Conservation (phyloP, 768 basidiomycete species). For the Pilatotrama ljubarskyi region DNA sequence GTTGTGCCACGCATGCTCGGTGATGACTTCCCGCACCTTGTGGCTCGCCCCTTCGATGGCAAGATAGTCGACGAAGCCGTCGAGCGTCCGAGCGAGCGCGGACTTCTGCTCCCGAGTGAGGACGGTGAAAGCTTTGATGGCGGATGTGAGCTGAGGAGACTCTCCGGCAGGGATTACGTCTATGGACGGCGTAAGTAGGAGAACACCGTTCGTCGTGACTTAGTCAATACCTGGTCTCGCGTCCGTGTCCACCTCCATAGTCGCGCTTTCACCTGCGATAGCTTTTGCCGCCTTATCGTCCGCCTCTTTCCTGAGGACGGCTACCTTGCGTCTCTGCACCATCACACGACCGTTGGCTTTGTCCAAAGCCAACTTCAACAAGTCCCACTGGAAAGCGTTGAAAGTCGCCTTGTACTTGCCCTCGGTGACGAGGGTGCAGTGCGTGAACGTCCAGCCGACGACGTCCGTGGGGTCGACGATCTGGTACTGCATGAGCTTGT, state of each 20-base stretch:
- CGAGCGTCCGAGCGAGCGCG: slow-evolving; percentile 69
- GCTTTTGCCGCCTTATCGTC: slow-evolving; percentile 80
- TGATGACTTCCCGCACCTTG: slow-evolving; percentile 56
- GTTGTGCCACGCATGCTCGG: slow-evolving; percentile 67
- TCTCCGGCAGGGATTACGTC: slow-evolving; percentile 54
- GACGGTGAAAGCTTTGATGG: slow-evolving; percentile 73
- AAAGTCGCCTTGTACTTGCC: slow-evolving; percentile 38
- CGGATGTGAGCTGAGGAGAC: slow-evolving; percentile 66
- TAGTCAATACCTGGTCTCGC: slow-evolving; percentile 52
- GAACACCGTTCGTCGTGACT: no score
- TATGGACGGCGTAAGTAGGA: slow-evolving; percentile 15
- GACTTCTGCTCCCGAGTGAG: slow-evolving; percentile 76
- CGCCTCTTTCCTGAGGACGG: slow-evolving; percentile 79
- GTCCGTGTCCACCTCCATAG: slow-evolving; percentile 73
- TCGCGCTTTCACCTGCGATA: slow-evolving; percentile 58
- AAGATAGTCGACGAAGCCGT: slow-evolving; percentile 72
- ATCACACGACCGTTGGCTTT: slow-evolving; percentile 90
- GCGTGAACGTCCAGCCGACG: slow-evolving; percentile 78
- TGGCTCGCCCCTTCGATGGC: slow-evolving; percentile 50
- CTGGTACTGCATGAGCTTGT: slow-evolving; percentile 98
- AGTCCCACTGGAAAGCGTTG: slow-evolving; percentile 79
- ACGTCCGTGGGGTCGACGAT: slow-evolving; percentile 94
- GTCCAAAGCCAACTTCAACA: slow-evolving; percentile 79
- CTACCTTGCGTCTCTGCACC: slow-evolving; percentile 73
- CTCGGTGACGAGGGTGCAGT: slow-evolving; percentile 46